phyloP scores from a whole-genome alignment of 345 rosid genomes.

The Dovyalis caffra region DNA sequence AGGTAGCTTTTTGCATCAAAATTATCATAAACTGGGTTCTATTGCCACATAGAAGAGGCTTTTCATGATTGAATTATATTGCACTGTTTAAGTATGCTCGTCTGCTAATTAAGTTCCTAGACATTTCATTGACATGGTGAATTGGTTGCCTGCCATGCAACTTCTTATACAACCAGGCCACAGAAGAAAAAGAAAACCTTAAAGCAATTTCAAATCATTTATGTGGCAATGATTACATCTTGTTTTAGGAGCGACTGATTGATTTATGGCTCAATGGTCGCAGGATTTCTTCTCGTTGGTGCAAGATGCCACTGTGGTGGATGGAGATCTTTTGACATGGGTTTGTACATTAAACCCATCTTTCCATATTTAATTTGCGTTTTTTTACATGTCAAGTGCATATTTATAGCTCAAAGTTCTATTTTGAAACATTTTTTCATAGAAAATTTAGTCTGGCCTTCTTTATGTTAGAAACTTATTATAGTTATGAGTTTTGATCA shows the following conservation, averaged over 20 bases:
- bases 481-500: not conserved
- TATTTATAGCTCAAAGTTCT: not conserved
- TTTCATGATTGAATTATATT: not conserved
- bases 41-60: not conserved
- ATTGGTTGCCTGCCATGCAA: not conserved
- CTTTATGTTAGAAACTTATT: not conserved
- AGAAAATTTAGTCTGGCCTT: not conserved
- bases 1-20: slow-evolving; percentile 37
- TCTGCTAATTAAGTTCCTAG: not conserved
- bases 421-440: not conserved
- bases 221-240: not conserved
- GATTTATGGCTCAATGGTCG: slow-evolving; percentile 16
- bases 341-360: slow-evolving; percentile 39
- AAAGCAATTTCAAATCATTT: not conserved
- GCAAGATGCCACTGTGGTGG: slow-evolving; percentile 64
- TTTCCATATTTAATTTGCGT: not conserved
- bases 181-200: too few species aligned
- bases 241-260: not conserved
- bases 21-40: not conserved
- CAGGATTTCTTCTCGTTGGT: slow-evolving; percentile 83
- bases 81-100: not conserved
- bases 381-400: not conserved
- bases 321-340: slow-evolving; percentile 89
- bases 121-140: not conserved
- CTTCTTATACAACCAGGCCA: not conserved